Conservation (phyloP, 768 basidiomycete species). For the Tephrocybe rancida region DNA sequence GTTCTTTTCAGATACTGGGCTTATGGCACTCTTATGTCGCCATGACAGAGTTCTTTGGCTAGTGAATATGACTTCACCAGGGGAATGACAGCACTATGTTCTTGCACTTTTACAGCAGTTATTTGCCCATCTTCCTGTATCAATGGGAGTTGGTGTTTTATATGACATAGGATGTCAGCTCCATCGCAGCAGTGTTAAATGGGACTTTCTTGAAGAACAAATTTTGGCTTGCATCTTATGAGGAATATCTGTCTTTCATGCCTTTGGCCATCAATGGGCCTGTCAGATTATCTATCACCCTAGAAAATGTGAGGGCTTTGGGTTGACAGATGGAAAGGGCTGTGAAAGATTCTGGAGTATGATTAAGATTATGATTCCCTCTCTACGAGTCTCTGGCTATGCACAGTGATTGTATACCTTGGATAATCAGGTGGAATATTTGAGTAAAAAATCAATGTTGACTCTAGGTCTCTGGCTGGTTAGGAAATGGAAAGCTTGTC, state of each 20-base stretch:
- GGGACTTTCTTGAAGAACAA: constrained; percentile 23
- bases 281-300: too few relatives aligned
- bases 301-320: too few relatives aligned
- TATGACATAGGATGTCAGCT: constrained; percentile 42
- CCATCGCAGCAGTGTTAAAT: constrained; percentile 25
- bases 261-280: too few relatives aligned
- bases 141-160: constrained; percentile 8
- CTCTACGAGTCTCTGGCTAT: too few relatives aligned
- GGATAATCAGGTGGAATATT: too few relatives aligned
- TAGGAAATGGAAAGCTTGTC: too few relatives aligned
- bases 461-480: too few relatives aligned
- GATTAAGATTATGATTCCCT: too few relatives aligned
- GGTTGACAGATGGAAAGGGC: too few relatives aligned
- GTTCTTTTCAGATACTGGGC: constrained; percentile 31
- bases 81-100: constrained; percentile 30
- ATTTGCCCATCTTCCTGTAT: constrained; percentile 31
- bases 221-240: constrained; percentile 26
- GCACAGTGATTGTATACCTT: too few relatives aligned
- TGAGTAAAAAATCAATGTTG: too few relatives aligned
- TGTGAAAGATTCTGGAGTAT: too few relatives aligned
- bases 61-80: constrained; percentile 36
- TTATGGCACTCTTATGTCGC: constrained; percentile 39
- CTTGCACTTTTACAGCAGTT: constrained; percentile 25
- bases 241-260: constrained; percentile 33
- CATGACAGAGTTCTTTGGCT: constrained; percentile 37